These are phyloP conservation scores for Penicillium paradoxum DNA, from an alignment of 495 filamentous ascomycete genomes.

Conservation along the genomic window DNA sequence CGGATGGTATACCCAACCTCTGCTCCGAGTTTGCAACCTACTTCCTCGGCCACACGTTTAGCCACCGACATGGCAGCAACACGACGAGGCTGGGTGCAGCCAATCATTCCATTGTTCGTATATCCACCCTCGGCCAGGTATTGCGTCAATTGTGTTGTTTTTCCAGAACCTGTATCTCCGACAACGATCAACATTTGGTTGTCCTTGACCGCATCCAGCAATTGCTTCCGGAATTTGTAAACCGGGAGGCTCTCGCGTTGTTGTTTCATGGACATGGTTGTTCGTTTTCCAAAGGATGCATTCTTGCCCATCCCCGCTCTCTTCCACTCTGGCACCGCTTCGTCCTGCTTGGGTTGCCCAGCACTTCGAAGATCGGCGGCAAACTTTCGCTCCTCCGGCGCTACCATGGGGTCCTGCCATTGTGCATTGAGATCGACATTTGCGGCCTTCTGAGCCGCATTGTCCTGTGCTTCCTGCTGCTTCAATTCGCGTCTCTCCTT, in stretches of 20 bases:
- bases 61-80: constrained; percentile 97
- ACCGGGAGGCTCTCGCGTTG: constrained; percentile 89
- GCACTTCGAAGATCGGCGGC: constrained; percentile 71
- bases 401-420: constrained; percentile 96
- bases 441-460: constrained; percentile 69
- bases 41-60: constrained; percentile 94
- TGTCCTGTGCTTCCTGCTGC: constrained; percentile 82
- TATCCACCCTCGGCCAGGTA: constrained; percentile 92
- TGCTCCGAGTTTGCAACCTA: constrained; percentile 82
- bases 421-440: constrained; percentile 84
- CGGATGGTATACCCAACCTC: constrained; percentile 98
- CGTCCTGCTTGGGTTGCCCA: constrained; percentile 51
- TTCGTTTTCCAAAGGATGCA: constrained; percentile 76
- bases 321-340: constrained; percentile 90
- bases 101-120: constrained; percentile 84
- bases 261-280: constrained; percentile 89
- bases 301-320: constrained; percentile 76
- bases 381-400: constrained; percentile 77
- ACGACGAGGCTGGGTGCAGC: constrained; percentile 94
- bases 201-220: constrained; percentile 79
- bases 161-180: constrained; percentile 95
- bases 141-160: constrained; percentile 95
- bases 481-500: constrained; percentile 85
- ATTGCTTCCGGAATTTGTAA: constrained; percentile 79
- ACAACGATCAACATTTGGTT: constrained; percentile 96